Evolutionary conservation across 805 yeast genomes (phyloP).

Genomic region (Myxozyma monticola): DNA sequence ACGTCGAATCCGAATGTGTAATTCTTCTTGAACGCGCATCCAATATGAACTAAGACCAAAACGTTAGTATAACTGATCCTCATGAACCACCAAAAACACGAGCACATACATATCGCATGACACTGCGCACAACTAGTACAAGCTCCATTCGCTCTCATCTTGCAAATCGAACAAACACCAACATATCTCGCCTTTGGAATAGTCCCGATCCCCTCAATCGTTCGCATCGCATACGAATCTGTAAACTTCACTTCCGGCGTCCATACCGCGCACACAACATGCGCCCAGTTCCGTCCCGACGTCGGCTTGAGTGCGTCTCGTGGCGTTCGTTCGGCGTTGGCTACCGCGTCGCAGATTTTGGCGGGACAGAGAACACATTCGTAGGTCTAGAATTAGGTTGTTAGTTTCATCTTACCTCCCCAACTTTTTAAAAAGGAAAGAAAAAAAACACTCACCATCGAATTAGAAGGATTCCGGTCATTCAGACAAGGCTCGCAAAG

Average conservation of each 20-base stretch:
- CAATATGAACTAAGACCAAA: constrained; percentile 46
- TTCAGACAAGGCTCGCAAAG: constrained; percentile 78
- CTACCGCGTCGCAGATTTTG: constrained; percentile 32
- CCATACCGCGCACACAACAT: constrained; percentile 68
- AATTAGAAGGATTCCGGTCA: constrained; percentile 55
- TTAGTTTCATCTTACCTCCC: no score
- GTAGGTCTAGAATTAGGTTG: constrained; percentile 44
- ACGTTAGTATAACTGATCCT: neutral
- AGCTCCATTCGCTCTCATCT: constrained; percentile 52
- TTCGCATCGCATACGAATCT: constrained; percentile 47
- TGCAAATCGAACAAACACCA: constrained; percentile 45
- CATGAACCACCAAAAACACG: neutral
- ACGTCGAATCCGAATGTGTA: constrained; percentile 55
- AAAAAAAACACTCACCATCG: constrained; percentile 10
- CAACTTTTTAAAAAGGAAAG: neutral
- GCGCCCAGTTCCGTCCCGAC: constrained; percentile 70
- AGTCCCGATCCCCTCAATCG: constrained; percentile 45
- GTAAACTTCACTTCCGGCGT: constrained; percentile 49
- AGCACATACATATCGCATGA: constrained; percentile 31
- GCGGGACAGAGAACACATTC: constrained; percentile 65
- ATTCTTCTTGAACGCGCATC: constrained; percentile 56
- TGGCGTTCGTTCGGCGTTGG: constrained; percentile 10
- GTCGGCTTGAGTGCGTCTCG: constrained; percentile 74
- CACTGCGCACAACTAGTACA: constrained; percentile 52
- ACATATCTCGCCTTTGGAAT: constrained; percentile 36